Base-by-base conservation (phyloP, 345 rosid species). In the Salix koriyanagi region DNA sequence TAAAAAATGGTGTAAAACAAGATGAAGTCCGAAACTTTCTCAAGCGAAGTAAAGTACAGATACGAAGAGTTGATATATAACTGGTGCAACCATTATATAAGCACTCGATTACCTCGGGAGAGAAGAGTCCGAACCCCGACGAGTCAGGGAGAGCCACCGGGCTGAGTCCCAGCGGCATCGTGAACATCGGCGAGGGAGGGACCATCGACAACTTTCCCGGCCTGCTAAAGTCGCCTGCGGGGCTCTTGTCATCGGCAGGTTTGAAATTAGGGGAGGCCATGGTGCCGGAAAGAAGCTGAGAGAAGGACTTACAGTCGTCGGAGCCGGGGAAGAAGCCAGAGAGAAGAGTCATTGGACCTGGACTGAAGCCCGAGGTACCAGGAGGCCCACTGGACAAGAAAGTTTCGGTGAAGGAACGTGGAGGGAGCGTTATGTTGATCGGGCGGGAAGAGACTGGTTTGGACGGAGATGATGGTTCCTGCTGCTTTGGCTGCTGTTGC, bases 321-420 rank as follows among this genome's bases (percentile, higher is more conserved):
- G 89, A 79, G 69, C 90, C 94, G 70, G 95, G 73, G 81, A 94
- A 92, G 71, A 89, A 65, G 79, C 77, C 88, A 16, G 98, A 90
- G 80, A 94, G 89, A 18, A 94, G 86, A 70, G 98, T 92, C 94
- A 94, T 89, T 21, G 97, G 98, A 9, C 98, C 94, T 5, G 97
- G 98, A 65, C 97, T 94, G 78, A 91, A 89, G 1, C 95, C 94
- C 76, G 84, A 68, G 15, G 77, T 19, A 7, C 61, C 42, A 19
- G 73, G 77, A 1, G 77, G 12, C 6, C 87, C 85, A 70, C 76
- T 76, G 75, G 79, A 70, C 77, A 85, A 81, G 37, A 88, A 41
- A 32, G 87, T 64, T 46, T 88, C 95, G 2, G 83, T 71, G 74
- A 84, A 87, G 32, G 75, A 65, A 69, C 89, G 88, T 0, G 92